These are phyloP conservation scores for Tuber melanosporum DNA, from an alignment of 495 filamentous ascomycete species.

Conservation along the genomic window DNA sequence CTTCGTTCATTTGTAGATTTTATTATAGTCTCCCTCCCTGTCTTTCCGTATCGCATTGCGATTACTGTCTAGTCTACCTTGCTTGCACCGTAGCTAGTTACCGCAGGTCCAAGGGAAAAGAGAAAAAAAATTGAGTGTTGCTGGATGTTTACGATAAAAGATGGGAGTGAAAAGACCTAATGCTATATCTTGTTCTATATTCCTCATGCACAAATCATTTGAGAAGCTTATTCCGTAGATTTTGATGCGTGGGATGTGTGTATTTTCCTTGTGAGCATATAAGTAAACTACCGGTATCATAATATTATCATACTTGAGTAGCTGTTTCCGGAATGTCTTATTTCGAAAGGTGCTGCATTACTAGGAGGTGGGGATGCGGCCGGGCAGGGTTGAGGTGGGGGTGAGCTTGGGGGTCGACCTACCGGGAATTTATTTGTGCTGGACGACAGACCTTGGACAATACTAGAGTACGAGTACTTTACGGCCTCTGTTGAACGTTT, in stretches of 20 bases:
- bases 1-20: neutral
- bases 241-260: neutral
- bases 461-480: no score
- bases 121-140: neutral
- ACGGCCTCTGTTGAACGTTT: neutral
- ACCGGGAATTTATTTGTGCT: no score
- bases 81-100: neutral
- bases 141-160: neutral
- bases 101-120: neutral
- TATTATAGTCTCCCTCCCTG: neutral
- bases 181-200: neutral
- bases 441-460: no score
- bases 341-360: no score
- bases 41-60: neutral
- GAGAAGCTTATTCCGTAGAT: neutral
- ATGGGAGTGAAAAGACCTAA: neutral
- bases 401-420: no score
- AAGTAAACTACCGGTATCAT: no score
- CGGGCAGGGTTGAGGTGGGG: no score
- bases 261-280: neutral
- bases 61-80: neutral
- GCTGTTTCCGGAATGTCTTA: no score
- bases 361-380: no score
- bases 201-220: neutral
- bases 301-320: no score